Evolutionary conservation across 305 asterid species (phyloP).

Genomic region (Fraxinus ornus): DNA sequence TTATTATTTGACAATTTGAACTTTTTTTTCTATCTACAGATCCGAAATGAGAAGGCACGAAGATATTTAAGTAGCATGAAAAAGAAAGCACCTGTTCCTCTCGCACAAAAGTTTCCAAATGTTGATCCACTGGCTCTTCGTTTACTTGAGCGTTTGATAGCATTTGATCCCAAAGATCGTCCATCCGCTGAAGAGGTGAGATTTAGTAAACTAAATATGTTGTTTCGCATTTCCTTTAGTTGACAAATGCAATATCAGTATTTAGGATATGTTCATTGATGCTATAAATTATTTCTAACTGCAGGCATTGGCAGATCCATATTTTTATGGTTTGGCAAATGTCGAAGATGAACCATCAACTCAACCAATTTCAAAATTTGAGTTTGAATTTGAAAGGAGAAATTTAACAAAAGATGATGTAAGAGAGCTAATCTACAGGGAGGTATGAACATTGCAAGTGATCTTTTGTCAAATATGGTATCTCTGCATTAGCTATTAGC

Average conservation of each 20-base stretch:
- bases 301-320: constrained; percentile 85
- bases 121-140: constrained; percentile 83
- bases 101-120: constrained; percentile 66
- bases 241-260: background rate
- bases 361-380: constrained; percentile 73
- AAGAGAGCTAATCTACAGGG: constrained; percentile 80
- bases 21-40: constrained; percentile 42
- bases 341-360: constrained; percentile 81
- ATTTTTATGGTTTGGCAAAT: constrained; percentile 70
- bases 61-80: constrained; percentile 77
- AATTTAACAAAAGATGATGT: constrained; percentile 64
- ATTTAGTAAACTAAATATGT: constrained; percentile 14
- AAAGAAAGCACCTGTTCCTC: constrained; percentile 59
- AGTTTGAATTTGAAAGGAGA: constrained; percentile 84
- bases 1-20: constrained; percentile 6
- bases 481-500: constrained; percentile 32
- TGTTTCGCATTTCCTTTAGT: background rate
- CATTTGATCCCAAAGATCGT: constrained; percentile 92
- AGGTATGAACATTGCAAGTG: constrained; percentile 48
- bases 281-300: constrained; percentile 4
- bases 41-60: constrained; percentile 87
- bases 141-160: constrained; percentile 69
- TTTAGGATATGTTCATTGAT: constrained; percentile 10
- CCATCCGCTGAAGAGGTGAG: constrained; percentile 83
- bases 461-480: constrained; percentile 23